Conservation (phyloP, 345 rosid genomes). For the Aquilaria sinensis region DNA sequence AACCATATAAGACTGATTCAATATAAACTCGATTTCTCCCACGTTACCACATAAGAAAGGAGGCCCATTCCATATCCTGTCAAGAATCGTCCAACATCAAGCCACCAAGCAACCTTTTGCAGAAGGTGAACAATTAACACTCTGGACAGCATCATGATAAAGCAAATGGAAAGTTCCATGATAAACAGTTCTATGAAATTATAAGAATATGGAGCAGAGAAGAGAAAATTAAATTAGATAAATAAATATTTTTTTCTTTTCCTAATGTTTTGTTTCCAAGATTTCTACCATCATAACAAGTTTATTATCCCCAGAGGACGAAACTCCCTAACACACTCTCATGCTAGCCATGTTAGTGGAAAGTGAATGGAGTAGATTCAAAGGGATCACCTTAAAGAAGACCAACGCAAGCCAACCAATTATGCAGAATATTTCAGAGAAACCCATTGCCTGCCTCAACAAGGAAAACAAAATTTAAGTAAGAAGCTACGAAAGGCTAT, state of each 20-base stretch:
- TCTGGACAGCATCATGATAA: conserved; percentile 3
- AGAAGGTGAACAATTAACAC: background rate
- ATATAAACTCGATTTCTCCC: background rate
- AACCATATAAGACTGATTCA: conserved; percentile 1
- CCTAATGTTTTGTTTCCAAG: background rate
- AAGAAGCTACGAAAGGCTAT: background rate
- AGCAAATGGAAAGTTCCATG: background rate
- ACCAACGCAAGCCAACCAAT: conserved; percentile 60
- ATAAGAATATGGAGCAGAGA: no score
- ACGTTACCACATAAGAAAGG: conserved; percentile 66
- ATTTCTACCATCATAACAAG: background rate
- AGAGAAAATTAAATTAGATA: background rate
- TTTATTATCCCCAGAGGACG: no score
- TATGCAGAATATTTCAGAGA: conserved; percentile 54
- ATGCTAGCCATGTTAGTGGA: background rate
- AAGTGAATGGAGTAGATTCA: background rate
- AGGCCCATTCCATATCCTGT: conserved; percentile 71
- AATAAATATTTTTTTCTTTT: background rate
- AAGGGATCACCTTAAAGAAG: conserved; percentile 41
- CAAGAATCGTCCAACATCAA: conserved; percentile 63
- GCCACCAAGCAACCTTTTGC: conserved; percentile 49
- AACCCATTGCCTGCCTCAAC: conserved; percentile 54
- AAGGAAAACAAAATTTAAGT: background rate
- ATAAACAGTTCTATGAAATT: background rate
- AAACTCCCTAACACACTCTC: no score